These are phyloP conservation scores for Penicillium alfredii DNA, from an alignment of 495 filamentous ascomycete species.

Conservation along the genomic window DNA sequence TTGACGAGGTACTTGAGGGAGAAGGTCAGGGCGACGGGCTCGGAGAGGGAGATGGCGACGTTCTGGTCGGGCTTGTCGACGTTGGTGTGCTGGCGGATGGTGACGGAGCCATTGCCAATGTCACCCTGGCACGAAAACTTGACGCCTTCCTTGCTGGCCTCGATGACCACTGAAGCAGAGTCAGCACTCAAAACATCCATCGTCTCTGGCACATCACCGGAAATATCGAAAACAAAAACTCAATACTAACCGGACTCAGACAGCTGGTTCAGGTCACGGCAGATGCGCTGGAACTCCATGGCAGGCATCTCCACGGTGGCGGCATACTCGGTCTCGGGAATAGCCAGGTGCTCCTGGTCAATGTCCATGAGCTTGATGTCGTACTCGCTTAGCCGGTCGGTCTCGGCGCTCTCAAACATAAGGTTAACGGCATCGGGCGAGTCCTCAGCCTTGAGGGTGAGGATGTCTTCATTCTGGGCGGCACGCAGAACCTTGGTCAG, in stretches of 20 bases:
- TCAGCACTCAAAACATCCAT: constrained; percentile 2
- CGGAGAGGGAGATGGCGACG: constrained; percentile 81
- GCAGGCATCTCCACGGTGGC: constrained; percentile 87
- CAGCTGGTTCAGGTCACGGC: constrained; percentile 79
- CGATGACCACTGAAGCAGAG: constrained; percentile 68
- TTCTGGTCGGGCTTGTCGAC: constrained; percentile 85
- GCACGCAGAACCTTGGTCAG: constrained; percentile 96
- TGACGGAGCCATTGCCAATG: constrained; percentile 91
- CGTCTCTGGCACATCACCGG: neutral
- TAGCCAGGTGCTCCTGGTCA: constrained; percentile 98
- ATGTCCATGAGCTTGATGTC: constrained; percentile 99
- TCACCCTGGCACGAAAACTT: constrained; percentile 93
- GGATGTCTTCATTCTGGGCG: constrained; percentile 88
- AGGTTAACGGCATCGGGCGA: constrained; percentile 92
- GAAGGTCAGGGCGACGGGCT: constrained; percentile 94
- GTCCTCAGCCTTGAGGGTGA: constrained; percentile 97
- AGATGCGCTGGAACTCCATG: constrained; percentile 90
- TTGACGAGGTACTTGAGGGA: constrained; percentile 99
- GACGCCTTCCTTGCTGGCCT: constrained; percentile 94
- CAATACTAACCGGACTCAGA: constrained; percentile 79
- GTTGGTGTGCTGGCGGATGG: constrained; percentile 80
- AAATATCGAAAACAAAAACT: neutral
- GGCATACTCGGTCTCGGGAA: constrained; percentile 96
- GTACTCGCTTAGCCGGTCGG: constrained; percentile 91
- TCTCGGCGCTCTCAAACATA: constrained; percentile 86